phyloP scores from a whole-genome alignment of 208 protist species.

The Polymyxa betae region DNA sequence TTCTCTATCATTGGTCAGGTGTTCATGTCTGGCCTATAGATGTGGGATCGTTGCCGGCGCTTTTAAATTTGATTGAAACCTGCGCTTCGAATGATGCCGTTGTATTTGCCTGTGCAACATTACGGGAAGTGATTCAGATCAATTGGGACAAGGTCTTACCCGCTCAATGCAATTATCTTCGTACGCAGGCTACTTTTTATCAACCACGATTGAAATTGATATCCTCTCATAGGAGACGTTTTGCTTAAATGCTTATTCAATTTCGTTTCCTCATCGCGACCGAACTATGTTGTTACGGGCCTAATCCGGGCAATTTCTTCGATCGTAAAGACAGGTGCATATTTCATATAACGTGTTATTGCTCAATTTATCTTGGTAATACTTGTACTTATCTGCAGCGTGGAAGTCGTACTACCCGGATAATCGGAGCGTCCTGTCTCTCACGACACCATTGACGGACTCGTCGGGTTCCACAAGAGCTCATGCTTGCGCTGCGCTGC shows the following conservation, averaged over 20 bases:
- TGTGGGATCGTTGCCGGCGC: background rate
- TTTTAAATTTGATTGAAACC: constrained; percentile 26
- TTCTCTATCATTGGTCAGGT: background rate
- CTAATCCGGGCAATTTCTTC: constrained; percentile 17
- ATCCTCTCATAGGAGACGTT: background rate
- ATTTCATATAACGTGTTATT: background rate
- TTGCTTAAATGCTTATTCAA: background rate
- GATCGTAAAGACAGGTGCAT: background rate
- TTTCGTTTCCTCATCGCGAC: constrained; percentile 3
- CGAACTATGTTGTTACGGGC: constrained; percentile 3
- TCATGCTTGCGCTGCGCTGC: constrained; percentile 27
- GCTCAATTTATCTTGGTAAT: background rate
- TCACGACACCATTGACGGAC: constrained; percentile 21
- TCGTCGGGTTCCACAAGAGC: background rate
- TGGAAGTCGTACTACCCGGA: background rate
- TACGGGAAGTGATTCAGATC: constrained; percentile 5
- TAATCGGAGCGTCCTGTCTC: background rate
- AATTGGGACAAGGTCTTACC: constrained; percentile 34
- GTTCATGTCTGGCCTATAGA: background rate
- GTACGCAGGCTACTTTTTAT: background rate
- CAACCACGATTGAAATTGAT: background rate
- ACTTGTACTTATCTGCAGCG: background rate
- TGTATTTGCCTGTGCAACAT: constrained; percentile 31
- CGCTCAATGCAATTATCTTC: background rate
- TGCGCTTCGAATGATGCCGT: background rate